Evolutionary conservation across 2,329 filamentous ascomycete genomes (phyloP), one percentile per base, ranked within the genome.

Genomic region (Phoma sp.): DNA sequence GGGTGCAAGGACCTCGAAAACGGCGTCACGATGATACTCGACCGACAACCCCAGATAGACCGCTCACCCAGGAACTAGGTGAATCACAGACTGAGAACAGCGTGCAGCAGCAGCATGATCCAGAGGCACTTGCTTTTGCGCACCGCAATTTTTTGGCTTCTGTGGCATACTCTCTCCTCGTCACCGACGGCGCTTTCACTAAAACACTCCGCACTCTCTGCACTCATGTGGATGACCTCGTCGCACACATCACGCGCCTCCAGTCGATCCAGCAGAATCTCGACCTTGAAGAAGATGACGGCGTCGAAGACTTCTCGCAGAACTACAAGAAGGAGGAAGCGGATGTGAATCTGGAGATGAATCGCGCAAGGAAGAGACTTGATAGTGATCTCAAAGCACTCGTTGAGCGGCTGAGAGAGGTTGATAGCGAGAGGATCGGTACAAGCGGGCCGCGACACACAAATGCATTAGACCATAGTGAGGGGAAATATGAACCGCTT

Each of bases 241-340:
- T 91, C 24, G 88, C 91, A 0, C 85, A 92, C 35, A 84, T 95
- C 40, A 84, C 86, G 47, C 89, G 91, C 2, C 82, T 96, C 0
- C 87, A 95, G 61, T 82, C 81, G 2, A 86, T 95, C 44, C 95
- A 93, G 81, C 84, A 85, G 17, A 87, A 89, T 0, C 81, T 92
- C 32, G 92, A 96, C 71, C 83, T 96, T 0, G 91, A 96, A 73
- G 83, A 85, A 4, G 91, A 96, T 66, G 88, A 91, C 52, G 91
- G 91, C 6, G 90, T 95, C 0, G 85, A 93, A 4, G 91, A 77
- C 32, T 76, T 70, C 22, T 61, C 72, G 19, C 69, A 67, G 19
- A 74, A 78, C 49, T 75, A 91, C 36, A 84, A 82, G 19, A 82
- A 85, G 44, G 92, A 96, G 70, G 91, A 96, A 71, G 73, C 76